Evolutionary conservation across 768 basidiomycete species (phyloP), one percentile per base, ranked within the genome.

Genomic region (Trametes gibbosa): DNA sequence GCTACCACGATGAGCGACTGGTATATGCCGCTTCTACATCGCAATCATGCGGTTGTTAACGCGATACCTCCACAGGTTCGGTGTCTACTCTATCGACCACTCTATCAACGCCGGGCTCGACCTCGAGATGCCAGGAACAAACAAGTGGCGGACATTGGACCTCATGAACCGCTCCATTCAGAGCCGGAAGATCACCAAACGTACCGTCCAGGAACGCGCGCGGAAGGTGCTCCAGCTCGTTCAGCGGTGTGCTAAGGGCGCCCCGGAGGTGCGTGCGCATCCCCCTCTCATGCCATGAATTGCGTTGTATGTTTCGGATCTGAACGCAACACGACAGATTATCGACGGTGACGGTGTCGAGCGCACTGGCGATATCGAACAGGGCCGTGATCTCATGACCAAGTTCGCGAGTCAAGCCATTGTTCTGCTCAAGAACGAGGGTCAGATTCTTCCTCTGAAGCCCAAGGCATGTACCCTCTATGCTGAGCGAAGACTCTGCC

Each of bases 1-100:
- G 86, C 87, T 2, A 72, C 84, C 74, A 76, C 89, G 57, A 92
- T 92, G 89, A 89, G 87, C 58, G 91, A 92, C 69, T 94, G 91
- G 90, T 89, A 70, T 23, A 69, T 56, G 19, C 45, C 35, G 10
- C 3, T 14, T 23, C 14, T 55, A 51, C 32, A 19, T 29, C 34
- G n/a, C n/a, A n/a, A 17, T 13, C 21, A 53, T 21, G 23, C 24
- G 13, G 29, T 23, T 40, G 24, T n/a, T 51, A 13, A 13, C 23
- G 10, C 19, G 25, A n/a, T 46, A 29, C 46, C 47, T 41, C 37
- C 48, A 21, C 53, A 87, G 86, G 86, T 88, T 87, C 57, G 90
- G 90, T 1, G 73, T 81, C 2, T 91, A 91, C 74, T 81, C 84
- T 52, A 75, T 89, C 32, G 84, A 84, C 62, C 75, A 78, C 23